These are phyloP conservation scores for Xylaria venustula DNA, from an alignment of 495 filamentous ascomycete genomes.

Conservation along the genomic window DNA sequence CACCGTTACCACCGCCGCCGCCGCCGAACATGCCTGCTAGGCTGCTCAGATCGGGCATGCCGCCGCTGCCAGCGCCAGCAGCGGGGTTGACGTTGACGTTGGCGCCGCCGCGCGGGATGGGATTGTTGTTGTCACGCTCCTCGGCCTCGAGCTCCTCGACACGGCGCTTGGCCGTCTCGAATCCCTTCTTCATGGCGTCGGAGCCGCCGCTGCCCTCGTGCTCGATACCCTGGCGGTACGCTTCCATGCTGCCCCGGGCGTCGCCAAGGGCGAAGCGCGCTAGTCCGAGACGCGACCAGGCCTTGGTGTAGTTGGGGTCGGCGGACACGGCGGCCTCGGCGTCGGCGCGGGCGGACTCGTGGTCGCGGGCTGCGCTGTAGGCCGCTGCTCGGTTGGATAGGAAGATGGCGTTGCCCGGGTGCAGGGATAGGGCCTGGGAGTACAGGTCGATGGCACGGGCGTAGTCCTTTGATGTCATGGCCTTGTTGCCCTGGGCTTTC, in stretches of 20 bases:
- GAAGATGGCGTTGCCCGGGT: constrained; percentile 90
- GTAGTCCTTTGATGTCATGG: constrained; percentile 93
- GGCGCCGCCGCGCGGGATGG: constrained; percentile 50
- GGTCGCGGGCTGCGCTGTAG: constrained; percentile 75
- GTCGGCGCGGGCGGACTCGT: constrained; percentile 76
- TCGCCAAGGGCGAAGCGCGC: constrained; percentile 89
- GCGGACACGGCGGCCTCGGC: constrained; percentile 82
- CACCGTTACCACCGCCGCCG: constrained; percentile 58
- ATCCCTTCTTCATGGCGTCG: constrained; percentile 91
- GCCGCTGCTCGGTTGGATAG: constrained; percentile 96
- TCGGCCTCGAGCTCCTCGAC: constrained; percentile 69
- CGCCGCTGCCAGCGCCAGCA: constrained; percentile 51
- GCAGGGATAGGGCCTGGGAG: constrained; percentile 73
- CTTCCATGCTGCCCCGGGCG: constrained; percentile 87
- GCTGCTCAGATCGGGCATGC: constrained; percentile 31
- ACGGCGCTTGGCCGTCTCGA: constrained; percentile 81
- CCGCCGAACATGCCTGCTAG: constrained; percentile 25
- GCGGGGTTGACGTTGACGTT: constrained; percentile 57
- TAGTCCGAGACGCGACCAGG: constrained; percentile 88
- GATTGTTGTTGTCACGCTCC: constrained; percentile 30
- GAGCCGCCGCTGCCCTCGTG: constrained; percentile 85
- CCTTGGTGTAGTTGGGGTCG: constrained; percentile 94
- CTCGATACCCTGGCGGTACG: constrained; percentile 90
- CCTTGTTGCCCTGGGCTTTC: constrained; percentile 89
- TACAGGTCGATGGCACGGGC: constrained; percentile 75